Percentiles rank a stretch among this genome's conserved stretches.
These are phyloP conservation scores for Teratosphaeria pseudoeucalypti DNA, from an alignment of 2,329 filamentous ascomycete genomes.

Conservation along the genomic window DNA sequence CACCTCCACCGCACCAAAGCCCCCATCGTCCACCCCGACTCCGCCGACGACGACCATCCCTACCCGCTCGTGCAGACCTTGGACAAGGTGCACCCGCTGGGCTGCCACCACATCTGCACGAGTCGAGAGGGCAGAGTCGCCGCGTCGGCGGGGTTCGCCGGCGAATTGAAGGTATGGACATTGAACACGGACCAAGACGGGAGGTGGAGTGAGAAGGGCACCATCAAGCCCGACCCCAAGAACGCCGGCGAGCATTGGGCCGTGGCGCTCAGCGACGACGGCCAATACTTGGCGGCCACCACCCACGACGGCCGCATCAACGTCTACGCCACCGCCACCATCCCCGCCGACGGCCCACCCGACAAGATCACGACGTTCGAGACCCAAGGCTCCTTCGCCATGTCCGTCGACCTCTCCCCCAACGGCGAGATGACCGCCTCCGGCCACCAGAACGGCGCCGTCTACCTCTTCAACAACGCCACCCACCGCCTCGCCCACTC, in stretches of 20 bases:
- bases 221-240: constrained; percentile 35
- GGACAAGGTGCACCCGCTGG: constrained; percentile 69
- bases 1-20: constrained; percentile 63
- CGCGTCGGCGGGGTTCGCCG: constrained; percentile 79
- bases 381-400: constrained; percentile 84
- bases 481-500: constrained; percentile 77
- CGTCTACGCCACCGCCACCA: constrained; percentile 59
- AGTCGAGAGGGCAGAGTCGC: constrained; percentile 59
- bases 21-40: constrained; percentile 21
- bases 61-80: constrained; percentile 75
- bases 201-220: constrained; percentile 42
- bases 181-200: constrained; percentile 37
- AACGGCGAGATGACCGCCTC: constrained; percentile 83
- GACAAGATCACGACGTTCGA: constrained; percentile 71
- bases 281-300: constrained; percentile 73
- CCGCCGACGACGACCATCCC: constrained; percentile 38
- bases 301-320: constrained; percentile 81
- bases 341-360: constrained; percentile 26
- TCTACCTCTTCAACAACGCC: constrained; percentile 94
- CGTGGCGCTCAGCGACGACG: constrained; percentile 72
- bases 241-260: constrained; percentile 74
- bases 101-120: constrained; percentile 80
- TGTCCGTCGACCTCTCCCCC: constrained; percentile 68
- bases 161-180: constrained; percentile 77
- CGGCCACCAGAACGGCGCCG: constrained; percentile 81